Evolutionary conservation across 345 rosid species (phyloP).

Genomic region (Gynandropsis gynandra): DNA sequence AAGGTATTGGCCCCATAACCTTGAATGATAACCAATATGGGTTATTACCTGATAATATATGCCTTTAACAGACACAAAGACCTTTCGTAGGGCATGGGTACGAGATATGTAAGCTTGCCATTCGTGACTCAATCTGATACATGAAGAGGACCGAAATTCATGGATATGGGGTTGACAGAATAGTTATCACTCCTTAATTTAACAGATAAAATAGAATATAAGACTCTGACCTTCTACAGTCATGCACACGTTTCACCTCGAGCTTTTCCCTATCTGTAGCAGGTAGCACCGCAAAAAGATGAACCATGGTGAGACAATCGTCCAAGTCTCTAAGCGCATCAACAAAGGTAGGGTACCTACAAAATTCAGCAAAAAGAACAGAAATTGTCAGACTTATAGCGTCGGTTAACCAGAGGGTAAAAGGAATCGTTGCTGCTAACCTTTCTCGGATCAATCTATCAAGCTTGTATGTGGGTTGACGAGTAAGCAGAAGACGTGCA

Average conservation of each 20-base stretch:
- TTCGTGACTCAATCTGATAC: constrained; percentile 78
- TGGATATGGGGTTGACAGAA: neutral
- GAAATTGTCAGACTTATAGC: neutral
- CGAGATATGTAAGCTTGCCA: constrained; percentile 93
- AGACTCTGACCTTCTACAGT: constrained; percentile 59
- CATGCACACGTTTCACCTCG: constrained; percentile 67
- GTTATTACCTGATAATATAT: constrained; percentile 78
- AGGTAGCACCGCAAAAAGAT: constrained; percentile 88
- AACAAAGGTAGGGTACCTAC: constrained; percentile 75
- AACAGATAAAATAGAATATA: neutral
- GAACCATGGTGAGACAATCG: constrained; percentile 88
- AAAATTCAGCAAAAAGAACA: constrained; percentile 19
- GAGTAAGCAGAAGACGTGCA: constrained; percentile 48
- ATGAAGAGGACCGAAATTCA: constrained; percentile 5
- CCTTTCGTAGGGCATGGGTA: constrained; percentile 70
- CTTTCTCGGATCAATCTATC: constrained; percentile 77
- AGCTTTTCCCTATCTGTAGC: constrained; percentile 71
- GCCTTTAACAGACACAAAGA: constrained; percentile 90
- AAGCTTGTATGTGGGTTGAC: constrained; percentile 62
- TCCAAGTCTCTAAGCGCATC: constrained; percentile 95
- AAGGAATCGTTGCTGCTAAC: constrained; percentile 30
- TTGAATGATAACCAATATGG: constrained; percentile 4
- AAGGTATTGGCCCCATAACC: neutral
- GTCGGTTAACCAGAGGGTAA: neutral
- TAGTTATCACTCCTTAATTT: too few relatives aligned